Conservation (phyloP, 73 alveolate genomes). For the Paramecium sexaurelia region DNA sequence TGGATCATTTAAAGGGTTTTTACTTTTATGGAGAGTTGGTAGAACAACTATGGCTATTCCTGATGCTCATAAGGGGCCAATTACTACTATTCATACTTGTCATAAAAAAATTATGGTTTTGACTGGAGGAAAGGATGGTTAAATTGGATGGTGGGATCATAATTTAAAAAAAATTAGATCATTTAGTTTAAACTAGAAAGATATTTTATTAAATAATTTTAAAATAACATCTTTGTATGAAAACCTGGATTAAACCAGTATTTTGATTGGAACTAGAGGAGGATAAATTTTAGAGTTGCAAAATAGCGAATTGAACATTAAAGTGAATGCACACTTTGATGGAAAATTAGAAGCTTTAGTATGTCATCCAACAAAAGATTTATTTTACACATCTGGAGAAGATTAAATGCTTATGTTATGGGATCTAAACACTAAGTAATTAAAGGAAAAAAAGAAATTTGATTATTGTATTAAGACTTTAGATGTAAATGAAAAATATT, state of each 20-base stretch:
- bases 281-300: slow-evolving; percentile 91
- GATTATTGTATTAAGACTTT: slow-evolving; percentile 84
- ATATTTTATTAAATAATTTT: not conserved
- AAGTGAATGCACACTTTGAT: slow-evolving; percentile 93
- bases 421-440: slow-evolving; percentile 84
- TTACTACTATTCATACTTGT: slow-evolving; percentile 32
- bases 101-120: slow-evolving; percentile 78
- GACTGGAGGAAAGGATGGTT: slow-evolving; percentile 96
- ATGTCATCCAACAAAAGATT: slow-evolving; percentile 87
- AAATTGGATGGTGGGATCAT: slow-evolving; percentile 78
- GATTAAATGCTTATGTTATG: slow-evolving; percentile 93
- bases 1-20: slow-evolving; percentile 91
- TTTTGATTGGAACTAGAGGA: slow-evolving; percentile 96
- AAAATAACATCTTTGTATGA: slow-evolving; percentile 65
- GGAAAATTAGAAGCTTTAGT: slow-evolving; percentile 98
- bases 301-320: slow-evolving; percentile 67
- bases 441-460: slow-evolving; percentile 76
- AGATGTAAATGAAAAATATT: slow-evolving; percentile 81
- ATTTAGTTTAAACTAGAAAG: not conserved
- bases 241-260: slow-evolving; percentile 67
- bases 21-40: slow-evolving; percentile 87
- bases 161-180: slow-evolving; percentile 63
- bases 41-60: slow-evolving; percentile 70
- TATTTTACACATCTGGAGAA: slow-evolving; percentile 92
- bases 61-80: slow-evolving; percentile 88